These are phyloP conservation scores for Plasmodium adleri DNA, from an alignment of 169 alveolate species.

Conservation along the genomic window DNA sequence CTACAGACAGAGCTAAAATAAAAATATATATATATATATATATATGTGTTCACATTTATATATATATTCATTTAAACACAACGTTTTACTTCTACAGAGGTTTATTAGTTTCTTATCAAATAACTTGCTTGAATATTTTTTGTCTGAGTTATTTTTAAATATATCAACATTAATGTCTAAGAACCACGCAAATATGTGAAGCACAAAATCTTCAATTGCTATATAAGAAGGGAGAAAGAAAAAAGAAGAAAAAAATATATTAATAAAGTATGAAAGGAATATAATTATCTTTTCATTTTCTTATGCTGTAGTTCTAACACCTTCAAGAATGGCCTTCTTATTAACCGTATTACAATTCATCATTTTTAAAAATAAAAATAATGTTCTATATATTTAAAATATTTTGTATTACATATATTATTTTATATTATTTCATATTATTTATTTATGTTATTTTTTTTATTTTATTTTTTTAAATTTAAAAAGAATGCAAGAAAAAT, in stretches of 20 bases:
- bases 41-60: no score
- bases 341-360: slow-evolving; percentile 8
- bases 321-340: slow-evolving; percentile 33
- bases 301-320: not conserved
- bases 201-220: slow-evolving; percentile 71
- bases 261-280: no score
- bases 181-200: slow-evolving; percentile 58
- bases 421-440: no score
- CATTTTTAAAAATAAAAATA: slow-evolving; percentile 12
- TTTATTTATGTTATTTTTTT: no score
- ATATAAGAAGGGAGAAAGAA: not conserved
- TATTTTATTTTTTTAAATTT: not conserved
- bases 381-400: not conserved
- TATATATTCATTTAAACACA: no score
- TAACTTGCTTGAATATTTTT: slow-evolving; percentile 28
- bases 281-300: no score
- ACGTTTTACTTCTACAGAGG: slow-evolving; percentile 21
- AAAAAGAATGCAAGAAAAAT: slow-evolving; percentile 2
- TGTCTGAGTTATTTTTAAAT: slow-evolving; percentile 42
- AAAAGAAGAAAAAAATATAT: slow-evolving; percentile 2
- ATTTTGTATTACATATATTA: no score
- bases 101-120: slow-evolving; percentile 34
- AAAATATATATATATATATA: not conserved
- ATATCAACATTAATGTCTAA: slow-evolving; percentile 50
- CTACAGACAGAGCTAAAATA: slow-evolving; percentile 36